phyloP scores from a whole-genome alignment of 73 alveolate species.

The Tetrahymena malaccensis region DNA sequence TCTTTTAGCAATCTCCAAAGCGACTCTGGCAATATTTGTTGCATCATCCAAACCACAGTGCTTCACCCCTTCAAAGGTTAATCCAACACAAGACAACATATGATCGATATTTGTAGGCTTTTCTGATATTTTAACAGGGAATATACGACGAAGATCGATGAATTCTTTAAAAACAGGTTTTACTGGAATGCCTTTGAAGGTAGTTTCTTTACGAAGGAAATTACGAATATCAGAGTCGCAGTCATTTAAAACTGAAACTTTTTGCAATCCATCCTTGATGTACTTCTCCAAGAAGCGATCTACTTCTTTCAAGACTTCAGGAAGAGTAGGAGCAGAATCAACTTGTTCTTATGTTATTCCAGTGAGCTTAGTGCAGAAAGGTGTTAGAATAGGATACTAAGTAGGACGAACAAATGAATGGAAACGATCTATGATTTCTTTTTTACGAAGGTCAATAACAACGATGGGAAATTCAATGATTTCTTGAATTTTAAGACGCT shows the following conservation, averaged over 20 bases:
- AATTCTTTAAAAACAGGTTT: not conserved
- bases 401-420: not conserved
- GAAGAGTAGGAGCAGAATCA: not conserved
- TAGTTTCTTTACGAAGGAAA: not conserved
- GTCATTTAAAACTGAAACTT: not conserved
- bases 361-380: not conserved
- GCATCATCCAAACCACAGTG: not conserved
- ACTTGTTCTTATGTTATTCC: not conserved
- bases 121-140: not conserved
- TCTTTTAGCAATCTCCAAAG: not conserved
- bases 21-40: not conserved
- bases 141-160: not conserved
- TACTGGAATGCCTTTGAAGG: not conserved
- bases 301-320: not conserved
- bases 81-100: not conserved
- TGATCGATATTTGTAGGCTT: not conserved
- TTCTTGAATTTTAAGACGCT: not conserved
- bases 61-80: not conserved
- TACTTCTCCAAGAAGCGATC: not conserved
- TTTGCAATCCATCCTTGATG: not conserved
- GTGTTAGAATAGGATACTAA: not conserved
- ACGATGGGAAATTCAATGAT: not conserved
- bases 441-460: not conserved
- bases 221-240: not conserved
- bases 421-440: not conserved